These are phyloP conservation scores for Polygonum aviculare DNA, from an alignment of 148 eudicot genomes.

Conservation along the genomic window DNA sequence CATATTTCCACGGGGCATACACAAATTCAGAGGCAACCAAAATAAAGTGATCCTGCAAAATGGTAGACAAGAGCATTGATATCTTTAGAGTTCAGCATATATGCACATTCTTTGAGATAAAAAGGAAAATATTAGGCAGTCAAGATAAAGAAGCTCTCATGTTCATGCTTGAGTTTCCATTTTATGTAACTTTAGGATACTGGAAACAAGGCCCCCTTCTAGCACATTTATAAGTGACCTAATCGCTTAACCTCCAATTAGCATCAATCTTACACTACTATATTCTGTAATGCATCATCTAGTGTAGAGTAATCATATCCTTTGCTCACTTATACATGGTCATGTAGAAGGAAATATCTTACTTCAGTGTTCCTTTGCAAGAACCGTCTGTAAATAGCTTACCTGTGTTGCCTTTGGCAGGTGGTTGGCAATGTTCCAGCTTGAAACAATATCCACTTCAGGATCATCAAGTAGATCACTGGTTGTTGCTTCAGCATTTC, in stretches of 20 bases:
- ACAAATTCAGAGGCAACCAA: conserved; percentile 75
- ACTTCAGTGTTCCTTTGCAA: not conserved
- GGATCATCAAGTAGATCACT: conserved; percentile 31
- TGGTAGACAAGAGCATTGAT: conserved; percentile 3
- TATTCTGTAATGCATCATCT: not conserved
- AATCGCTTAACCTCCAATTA: not conserved
- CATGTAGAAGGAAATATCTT: not conserved
- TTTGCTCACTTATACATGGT: not conserved
- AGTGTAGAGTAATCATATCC: not conserved
- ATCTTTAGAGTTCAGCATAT: not conserved
- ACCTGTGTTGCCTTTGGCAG: conserved; percentile 76
- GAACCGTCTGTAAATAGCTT: conserved; percentile 5
- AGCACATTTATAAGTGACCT: not conserved
- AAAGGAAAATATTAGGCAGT: not conserved
- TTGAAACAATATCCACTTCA: conserved; percentile 70
- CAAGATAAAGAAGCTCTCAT: not conserved
- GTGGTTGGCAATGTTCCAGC: conserved; percentile 84
- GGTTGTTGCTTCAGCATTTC: conserved; percentile 21
- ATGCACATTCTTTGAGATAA: not conserved
- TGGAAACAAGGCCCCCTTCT: not conserved
- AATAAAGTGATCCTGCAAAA: conserved; percentile 69
- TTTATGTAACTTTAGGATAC: not conserved
- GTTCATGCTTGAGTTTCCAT: not conserved
- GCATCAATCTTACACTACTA: not conserved
- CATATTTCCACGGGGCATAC: conserved; percentile 81